These are phyloP conservation scores for Fusarium zealandicum DNA, from an alignment of 2,329 filamentous ascomycete genomes.

Conservation along the genomic window DNA sequence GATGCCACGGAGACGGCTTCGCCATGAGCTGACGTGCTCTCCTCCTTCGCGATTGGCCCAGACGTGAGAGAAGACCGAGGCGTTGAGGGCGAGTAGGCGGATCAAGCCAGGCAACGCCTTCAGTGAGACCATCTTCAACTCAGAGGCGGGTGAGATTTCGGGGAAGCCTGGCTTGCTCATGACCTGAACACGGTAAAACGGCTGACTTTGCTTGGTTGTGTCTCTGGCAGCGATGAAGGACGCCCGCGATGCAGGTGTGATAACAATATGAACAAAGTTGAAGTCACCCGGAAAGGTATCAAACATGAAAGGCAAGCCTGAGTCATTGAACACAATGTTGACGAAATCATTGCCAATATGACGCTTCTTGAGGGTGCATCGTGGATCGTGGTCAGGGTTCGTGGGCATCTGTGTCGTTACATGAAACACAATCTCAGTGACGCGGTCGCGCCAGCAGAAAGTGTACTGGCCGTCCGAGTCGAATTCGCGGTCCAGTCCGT, in stretches of 20 bases:
- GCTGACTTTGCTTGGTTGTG: conserved; percentile 48
- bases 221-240: conserved; percentile 74
- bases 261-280: conserved; percentile 96
- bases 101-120: conserved; percentile 85
- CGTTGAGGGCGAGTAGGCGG: conserved; percentile 87
- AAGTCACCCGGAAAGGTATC: conserved; percentile 94
- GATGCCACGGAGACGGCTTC: conserved; percentile 84
- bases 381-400: conserved; percentile 75
- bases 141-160: conserved; percentile 86
- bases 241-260: conserved; percentile 83
- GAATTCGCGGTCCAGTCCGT: conserved; percentile 81
- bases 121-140: conserved; percentile 87
- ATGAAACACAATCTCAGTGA: conserved; percentile 95
- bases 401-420: conserved; percentile 98
- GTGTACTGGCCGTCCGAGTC: conserved; percentile 86
- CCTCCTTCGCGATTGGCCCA: conserved; percentile 80
- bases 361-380: conserved; percentile 84
- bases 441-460: conserved; percentile 92
- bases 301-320: conserved; percentile 86
- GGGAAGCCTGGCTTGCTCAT: conserved; percentile 90
- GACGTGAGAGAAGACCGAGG: conserved; percentile 91
- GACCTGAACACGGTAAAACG: conserved; percentile 88
- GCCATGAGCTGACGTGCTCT: conserved; percentile 89
- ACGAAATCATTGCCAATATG: conserved; percentile 98
- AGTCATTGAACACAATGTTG: conserved; percentile 98